Evolutionary conservation across 1,284 basidiomycete species (phyloP).

Genomic region (Cryptococcus sp.): DNA sequence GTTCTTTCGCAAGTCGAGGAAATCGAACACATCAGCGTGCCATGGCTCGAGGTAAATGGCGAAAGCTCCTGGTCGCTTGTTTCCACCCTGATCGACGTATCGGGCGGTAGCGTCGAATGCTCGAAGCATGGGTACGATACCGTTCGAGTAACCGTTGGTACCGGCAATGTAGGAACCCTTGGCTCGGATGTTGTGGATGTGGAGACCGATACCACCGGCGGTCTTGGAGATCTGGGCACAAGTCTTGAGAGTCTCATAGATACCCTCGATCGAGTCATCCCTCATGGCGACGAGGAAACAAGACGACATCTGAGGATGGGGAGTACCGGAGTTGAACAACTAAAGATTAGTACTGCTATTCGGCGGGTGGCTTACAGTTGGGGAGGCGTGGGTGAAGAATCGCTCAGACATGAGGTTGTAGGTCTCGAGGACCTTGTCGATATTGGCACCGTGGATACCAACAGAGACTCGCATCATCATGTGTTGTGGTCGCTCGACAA

Average conservation of each 20-base stretch:
- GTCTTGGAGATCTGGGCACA: slow-evolving; percentile 99
- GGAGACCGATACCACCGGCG: slow-evolving; percentile 94
- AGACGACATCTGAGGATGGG: slow-evolving; percentile 88
- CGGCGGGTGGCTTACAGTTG: slow-evolving; percentile 55
- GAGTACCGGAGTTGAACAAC: slow-evolving; percentile 97
- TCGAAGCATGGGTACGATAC: slow-evolving; percentile 98
- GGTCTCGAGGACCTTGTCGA: slow-evolving; percentile 86
- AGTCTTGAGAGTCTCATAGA: slow-evolving; percentile 97
- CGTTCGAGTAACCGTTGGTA: slow-evolving; percentile 97
- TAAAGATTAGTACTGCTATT: slow-evolving; percentile 6
- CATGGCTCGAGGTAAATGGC: slow-evolving; percentile 97
- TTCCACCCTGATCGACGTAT: slow-evolving; percentile 98
- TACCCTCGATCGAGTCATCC: slow-evolving; percentile 98
- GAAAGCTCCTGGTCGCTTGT: slow-evolving; percentile 98
- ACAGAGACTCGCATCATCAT: slow-evolving; percentile 99
- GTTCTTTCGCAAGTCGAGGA: slow-evolving; percentile 97
- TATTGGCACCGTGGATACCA: slow-evolving; percentile 88
- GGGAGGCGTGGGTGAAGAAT: slow-evolving; percentile 97
- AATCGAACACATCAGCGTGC: slow-evolving; percentile 97
- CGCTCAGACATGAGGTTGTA: slow-evolving; percentile 94
- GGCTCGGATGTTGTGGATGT: slow-evolving; percentile 94
- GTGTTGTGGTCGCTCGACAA: slow-evolving; percentile 96
- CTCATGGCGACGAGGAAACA: slow-evolving; percentile 99
- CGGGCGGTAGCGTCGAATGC: slow-evolving; percentile 98
- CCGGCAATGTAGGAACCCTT: slow-evolving; percentile 68